phyloP scores from a whole-genome alignment of 176 grass and related monocot species.

The Ensete ventricosum region DNA sequence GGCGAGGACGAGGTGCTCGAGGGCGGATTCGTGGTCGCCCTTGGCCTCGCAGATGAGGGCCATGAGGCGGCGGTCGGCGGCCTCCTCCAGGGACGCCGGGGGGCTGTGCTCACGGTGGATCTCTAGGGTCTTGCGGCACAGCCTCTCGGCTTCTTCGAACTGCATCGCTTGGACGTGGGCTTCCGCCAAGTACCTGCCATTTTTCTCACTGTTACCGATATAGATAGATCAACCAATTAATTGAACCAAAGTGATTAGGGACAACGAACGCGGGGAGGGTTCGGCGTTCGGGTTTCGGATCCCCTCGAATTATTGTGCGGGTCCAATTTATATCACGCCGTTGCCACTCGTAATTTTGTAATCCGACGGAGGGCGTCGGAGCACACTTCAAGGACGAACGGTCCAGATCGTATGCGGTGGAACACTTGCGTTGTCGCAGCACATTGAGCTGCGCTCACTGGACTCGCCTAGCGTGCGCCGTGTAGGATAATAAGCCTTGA shows the following conservation, averaged over 20 bases:
- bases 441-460: not conserved
- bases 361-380: not conserved
- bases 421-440: not conserved
- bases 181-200: slow-evolving; percentile 74
- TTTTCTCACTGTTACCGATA: not conserved
- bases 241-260: too few species aligned
- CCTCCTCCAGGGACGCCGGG: slow-evolving; percentile 78
- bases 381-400: not conserved
- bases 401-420: not conserved
- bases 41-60: slow-evolving; percentile 83
- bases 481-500: too few species aligned
- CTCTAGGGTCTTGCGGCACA: slow-evolving; percentile 68
- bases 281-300: too few species aligned
- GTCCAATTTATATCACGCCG: too few species aligned
- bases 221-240: not conserved
- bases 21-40: slow-evolving; percentile 76
- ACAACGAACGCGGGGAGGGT: too few species aligned
- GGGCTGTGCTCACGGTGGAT: slow-evolving; percentile 92
- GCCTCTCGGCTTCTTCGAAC: slow-evolving; percentile 88
- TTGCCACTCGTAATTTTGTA: too few species aligned
- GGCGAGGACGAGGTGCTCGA: slow-evolving; percentile 94
- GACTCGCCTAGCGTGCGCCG: too few species aligned
- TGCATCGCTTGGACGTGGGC: slow-evolving; percentile 90
- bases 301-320: too few species aligned
- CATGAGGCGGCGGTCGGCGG: slow-evolving; percentile 85